Conservation (phyloP, 441 rosid species). For the Erysimum pusillum region DNA sequence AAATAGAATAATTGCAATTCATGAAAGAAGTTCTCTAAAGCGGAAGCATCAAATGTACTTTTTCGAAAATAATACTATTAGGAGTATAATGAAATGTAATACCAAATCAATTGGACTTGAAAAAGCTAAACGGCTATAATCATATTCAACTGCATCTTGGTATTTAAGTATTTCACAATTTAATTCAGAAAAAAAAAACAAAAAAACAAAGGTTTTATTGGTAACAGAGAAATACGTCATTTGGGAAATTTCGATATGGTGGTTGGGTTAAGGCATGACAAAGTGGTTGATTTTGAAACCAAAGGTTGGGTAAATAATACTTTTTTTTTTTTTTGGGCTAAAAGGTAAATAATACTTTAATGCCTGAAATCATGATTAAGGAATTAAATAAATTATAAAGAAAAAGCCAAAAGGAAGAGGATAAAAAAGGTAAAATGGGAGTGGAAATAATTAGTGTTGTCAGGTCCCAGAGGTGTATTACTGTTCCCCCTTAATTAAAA, state of each 20-base stretch:
- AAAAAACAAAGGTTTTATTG: constrained; percentile 31
- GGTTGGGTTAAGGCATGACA: constrained; percentile 49
- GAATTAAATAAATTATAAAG: constrained; percentile 34
- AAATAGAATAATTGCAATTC: constrained; percentile 55
- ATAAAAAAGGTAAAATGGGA: constrained; percentile 31
- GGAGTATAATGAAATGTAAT: constrained; percentile 6
- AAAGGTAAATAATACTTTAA: constrained; percentile 37
- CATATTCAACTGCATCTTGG: neutral
- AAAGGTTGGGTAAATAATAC: too few species aligned
- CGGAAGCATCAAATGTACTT: constrained; percentile 51
- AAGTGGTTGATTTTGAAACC: constrained; percentile 45
- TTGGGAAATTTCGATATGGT: constrained; percentile 41
- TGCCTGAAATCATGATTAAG: constrained; percentile 43
- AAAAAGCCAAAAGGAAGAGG: constrained; percentile 38
- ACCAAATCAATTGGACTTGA: neutral
- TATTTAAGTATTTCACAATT: constrained; percentile 4
- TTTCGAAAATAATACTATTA: constrained; percentile 47
- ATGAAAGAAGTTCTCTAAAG: constrained; percentile 66
- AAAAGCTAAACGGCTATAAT: neutral
- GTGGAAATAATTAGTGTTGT: constrained; percentile 39
- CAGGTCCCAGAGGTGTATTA: constrained; percentile 48
- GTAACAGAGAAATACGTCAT: constrained; percentile 29
- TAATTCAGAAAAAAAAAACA: neutral
- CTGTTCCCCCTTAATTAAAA: constrained; percentile 19
- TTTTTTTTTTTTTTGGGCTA: too few species aligned